Percentiles rank a stretch among this genome's conserved stretches.
These are phyloP conservation scores for Cryphonectria naterciae DNA, from an alignment of 2,329 filamentous ascomycete genomes.

Conservation along the genomic window DNA sequence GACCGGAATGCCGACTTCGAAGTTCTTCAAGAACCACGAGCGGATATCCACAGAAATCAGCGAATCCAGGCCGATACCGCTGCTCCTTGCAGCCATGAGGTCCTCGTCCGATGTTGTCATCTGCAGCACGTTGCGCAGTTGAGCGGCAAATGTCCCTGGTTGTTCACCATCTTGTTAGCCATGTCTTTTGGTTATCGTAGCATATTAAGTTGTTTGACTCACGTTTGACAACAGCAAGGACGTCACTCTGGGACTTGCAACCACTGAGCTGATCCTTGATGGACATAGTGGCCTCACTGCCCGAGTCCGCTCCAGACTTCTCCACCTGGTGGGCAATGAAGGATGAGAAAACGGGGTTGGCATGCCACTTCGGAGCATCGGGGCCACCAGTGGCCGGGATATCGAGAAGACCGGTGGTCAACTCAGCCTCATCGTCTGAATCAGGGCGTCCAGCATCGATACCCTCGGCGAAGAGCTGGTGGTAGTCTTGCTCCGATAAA, in stretches of 20 bases:
- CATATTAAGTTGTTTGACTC: not conserved
- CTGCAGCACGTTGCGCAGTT: not conserved
- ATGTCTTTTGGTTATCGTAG: not conserved
- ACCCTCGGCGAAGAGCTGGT: constrained; percentile 47
- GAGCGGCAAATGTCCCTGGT: not conserved
- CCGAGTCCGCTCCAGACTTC: not conserved
- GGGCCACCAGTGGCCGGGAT: constrained; percentile 14
- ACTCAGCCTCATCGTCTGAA: constrained; percentile 29
- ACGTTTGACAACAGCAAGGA: not conserved
- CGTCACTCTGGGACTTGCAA: not conserved
- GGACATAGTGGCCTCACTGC: not conserved
- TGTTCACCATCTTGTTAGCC: not conserved
- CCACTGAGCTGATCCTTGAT: not conserved
- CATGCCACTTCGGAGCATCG: constrained; percentile 28
- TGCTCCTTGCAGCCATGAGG: not conserved
- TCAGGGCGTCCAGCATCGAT: constrained; percentile 34
- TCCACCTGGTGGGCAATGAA: constrained; percentile 25
- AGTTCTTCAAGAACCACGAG: constrained; percentile 49
- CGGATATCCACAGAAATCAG: constrained; percentile 40
- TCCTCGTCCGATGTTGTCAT: constrained; percentile 9
- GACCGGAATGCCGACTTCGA: constrained; percentile 47
- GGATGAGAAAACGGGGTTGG: constrained; percentile 30
- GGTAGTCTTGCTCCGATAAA: constrained; percentile 44
- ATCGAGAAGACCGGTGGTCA: constrained; percentile 27
- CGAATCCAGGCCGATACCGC: constrained; percentile 32